Conservation (phyloP, 805 yeast species). For the Myxozyma mucilagina region DNA sequence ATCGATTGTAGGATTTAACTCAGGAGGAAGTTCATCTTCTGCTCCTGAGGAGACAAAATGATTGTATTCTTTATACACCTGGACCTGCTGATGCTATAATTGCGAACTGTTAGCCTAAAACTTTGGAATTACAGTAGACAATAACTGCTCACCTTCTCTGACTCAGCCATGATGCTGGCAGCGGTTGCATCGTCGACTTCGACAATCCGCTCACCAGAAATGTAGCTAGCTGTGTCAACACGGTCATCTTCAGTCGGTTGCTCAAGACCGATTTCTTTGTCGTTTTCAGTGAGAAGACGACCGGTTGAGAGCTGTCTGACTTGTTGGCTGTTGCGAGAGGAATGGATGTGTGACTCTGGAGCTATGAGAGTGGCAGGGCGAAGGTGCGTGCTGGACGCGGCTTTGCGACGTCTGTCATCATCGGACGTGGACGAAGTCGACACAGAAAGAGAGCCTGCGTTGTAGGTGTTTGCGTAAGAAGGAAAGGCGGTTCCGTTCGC, state of each 20-base stretch:
- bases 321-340: background rate
- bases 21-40: constrained; percentile 1
- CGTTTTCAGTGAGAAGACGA: constrained; percentile 1
- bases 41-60: constrained; percentile 31
- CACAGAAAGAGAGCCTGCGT: constrained; percentile 18
- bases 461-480: constrained; percentile 19
- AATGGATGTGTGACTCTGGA: background rate
- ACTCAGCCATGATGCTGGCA: constrained; percentile 18
- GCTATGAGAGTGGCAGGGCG: background rate
- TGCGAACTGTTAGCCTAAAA: constrained; percentile 14
- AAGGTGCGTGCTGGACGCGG: background rate
- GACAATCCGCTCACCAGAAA: constrained; percentile 19
- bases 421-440: constrained; percentile 27
- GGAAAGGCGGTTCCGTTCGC: constrained; percentile 29
- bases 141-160: constrained; percentile 9
- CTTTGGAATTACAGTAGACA: constrained; percentile 17
- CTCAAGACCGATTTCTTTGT: background rate
- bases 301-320: background rate
- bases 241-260: background rate
- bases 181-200: constrained; percentile 31
- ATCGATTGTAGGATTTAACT: background rate
- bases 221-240: constrained; percentile 12
- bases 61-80: constrained; percentile 22
- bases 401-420: constrained; percentile 18
- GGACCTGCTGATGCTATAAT: constrained; percentile 14